Evolutionary conservation across 1,284 basidiomycete genomes (phyloP).

Genomic region (Rhodotorula sp.): DNA sequence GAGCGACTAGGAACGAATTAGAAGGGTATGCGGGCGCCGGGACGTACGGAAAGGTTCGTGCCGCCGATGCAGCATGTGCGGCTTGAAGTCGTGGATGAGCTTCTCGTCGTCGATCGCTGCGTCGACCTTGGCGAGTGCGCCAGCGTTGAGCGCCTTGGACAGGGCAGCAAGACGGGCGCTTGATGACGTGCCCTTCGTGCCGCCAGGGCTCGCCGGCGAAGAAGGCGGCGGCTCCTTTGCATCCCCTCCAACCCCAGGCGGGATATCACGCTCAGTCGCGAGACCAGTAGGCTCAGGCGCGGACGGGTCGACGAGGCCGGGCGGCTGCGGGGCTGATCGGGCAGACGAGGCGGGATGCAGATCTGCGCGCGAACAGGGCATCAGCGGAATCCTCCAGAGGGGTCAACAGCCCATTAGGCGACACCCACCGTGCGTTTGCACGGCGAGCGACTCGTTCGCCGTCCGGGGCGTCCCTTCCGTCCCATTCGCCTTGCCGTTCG

Average conservation of each 20-base stretch:
- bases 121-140: slow-evolving; percentile 54
- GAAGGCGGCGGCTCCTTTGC: not conserved
- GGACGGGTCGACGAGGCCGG: slow-evolving; percentile 3
- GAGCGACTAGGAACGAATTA: too few relatives aligned
- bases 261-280: not conserved
- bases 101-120: slow-evolving; percentile 56
- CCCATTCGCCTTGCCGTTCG: not conserved
- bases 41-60: slow-evolving; percentile 54
- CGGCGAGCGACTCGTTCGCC: not conserved
- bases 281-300: not conserved
- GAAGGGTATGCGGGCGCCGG: too few relatives aligned
- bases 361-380: not conserved
- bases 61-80: slow-evolving; percentile 61
- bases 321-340: slow-evolving; percentile 3
- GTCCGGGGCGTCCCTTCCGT: not conserved
- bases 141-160: slow-evolving; percentile 50
- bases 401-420: too few relatives aligned
- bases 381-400: not conserved
- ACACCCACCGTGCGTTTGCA: not conserved
- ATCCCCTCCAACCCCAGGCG: not conserved
- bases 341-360: not conserved
- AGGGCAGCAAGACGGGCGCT: slow-evolving; percentile 40
- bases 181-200: slow-evolving; percentile 16
- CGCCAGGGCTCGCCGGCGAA: not conserved
- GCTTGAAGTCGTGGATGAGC: slow-evolving; percentile 57